These are phyloP conservation scores for Mycena epipterygia DNA, from an alignment of 768 basidiomycete species.

Conservation along the genomic window DNA sequence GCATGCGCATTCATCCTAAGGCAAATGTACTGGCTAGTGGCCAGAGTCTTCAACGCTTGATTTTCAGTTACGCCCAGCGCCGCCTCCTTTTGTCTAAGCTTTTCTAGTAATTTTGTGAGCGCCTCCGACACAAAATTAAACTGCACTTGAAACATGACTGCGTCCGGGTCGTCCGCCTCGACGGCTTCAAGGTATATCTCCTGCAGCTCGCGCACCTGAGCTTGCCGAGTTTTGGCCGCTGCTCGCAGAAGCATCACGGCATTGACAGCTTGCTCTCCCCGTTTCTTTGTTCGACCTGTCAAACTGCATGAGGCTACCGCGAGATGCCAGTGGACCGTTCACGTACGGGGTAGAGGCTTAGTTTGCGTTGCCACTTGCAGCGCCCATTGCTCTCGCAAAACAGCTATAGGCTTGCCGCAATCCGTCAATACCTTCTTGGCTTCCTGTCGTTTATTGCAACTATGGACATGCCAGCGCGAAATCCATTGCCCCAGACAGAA, in stretches of 20 bases:
- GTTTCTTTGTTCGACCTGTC: neutral
- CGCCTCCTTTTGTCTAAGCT: neutral
- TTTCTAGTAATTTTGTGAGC: neutral
- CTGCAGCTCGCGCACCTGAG: neutral
- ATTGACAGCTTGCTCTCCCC: neutral
- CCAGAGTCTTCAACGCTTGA: neutral
- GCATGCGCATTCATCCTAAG: neutral
- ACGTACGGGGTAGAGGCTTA: neutral
- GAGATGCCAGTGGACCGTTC: neutral
- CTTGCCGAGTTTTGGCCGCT: neutral
- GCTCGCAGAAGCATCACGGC: neutral
- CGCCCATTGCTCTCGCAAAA: slow-evolving; percentile 49
- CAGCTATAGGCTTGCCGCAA: slow-evolving; percentile 25
- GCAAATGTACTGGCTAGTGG: slow-evolving; percentile 3
- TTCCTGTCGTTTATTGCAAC: slow-evolving; percentile 25
- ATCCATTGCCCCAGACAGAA: slow-evolving; percentile 51
- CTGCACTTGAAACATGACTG: neutral
- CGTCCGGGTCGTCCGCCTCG: neutral
- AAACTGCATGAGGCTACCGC: neutral
- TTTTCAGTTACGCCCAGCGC: neutral
- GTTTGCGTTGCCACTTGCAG: slow-evolving; percentile 47
- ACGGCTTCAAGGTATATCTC: neutral
- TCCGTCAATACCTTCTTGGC: slow-evolving; percentile 35
- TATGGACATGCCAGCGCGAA: slow-evolving; percentile 28
- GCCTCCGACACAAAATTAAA: neutral